These are phyloP conservation scores for Clonostachys solani DNA, from an alignment of 2,329 filamentous ascomycete genomes.

Conservation along the genomic window DNA sequence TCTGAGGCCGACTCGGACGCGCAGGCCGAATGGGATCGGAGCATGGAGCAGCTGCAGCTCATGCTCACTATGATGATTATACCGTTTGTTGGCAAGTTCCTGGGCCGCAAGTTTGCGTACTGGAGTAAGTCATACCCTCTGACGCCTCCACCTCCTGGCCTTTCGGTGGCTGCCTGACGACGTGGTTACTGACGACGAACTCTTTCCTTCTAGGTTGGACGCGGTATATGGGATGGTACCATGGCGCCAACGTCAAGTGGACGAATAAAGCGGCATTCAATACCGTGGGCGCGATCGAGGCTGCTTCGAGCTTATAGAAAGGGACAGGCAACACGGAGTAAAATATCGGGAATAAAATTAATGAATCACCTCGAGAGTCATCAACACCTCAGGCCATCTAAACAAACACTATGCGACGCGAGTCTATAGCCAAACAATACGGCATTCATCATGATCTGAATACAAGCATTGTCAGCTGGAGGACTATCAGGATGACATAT, in stretches of 20 bases:
- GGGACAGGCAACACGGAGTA: background rate
- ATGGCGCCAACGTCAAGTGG: constrained; percentile 67
- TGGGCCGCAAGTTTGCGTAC: constrained; percentile 91
- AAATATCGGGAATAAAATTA: no score
- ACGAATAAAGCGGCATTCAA: constrained; percentile 61
- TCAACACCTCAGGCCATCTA: background rate
- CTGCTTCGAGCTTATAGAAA: constrained; percentile 47
- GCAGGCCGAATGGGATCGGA: constrained; percentile 92
- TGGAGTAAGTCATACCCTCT: constrained; percentile 64
- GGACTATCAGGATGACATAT: no score
- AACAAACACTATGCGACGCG: background rate
- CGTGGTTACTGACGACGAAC: no score
- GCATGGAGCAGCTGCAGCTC: constrained; percentile 87
- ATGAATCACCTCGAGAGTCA: background rate
- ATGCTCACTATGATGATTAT: constrained; percentile 92
- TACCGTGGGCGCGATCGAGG: constrained; percentile 58
- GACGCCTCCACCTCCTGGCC: no score
- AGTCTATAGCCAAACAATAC: background rate
- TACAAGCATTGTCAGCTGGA: background rate
- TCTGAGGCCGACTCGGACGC: constrained; percentile 72
- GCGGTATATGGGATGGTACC: constrained; percentile 92
- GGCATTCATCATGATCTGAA: background rate
- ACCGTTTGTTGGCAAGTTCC: constrained; percentile 90
- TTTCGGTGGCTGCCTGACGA: no score
- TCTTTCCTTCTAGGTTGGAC: constrained; percentile 66